Evolutionary conservation across 2,329 filamentous ascomycete species (phyloP).

Genomic region (Aspergillus transmontanensis): DNA sequence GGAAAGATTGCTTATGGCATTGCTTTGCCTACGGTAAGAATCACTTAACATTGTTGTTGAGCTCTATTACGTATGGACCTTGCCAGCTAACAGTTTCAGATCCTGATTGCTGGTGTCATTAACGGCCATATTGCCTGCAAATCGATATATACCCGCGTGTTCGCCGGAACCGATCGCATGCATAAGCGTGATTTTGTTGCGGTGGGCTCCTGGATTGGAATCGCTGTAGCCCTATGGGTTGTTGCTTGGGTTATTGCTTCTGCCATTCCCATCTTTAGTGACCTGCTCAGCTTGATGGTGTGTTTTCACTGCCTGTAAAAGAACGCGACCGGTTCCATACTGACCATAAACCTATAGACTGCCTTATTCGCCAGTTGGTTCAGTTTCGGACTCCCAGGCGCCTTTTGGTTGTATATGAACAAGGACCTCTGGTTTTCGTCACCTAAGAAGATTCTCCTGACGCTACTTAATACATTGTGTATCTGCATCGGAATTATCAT

Average conservation of each 20-base stretch:
- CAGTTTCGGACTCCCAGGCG: conserved; percentile 40
- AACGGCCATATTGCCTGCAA: conserved; percentile 66
- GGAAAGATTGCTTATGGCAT: conserved; percentile 66
- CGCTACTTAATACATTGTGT: conserved; percentile 19
- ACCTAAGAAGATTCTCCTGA: conserved; percentile 25
- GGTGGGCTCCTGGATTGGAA: conserved; percentile 58
- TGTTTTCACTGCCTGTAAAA: neutral
- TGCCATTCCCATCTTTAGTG: conserved; percentile 67
- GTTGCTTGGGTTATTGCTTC: conserved; percentile 67
- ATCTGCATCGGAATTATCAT: neutral
- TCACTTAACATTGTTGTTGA: too few species aligned
- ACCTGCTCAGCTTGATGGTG: conserved; percentile 63
- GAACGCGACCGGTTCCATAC: neutral
- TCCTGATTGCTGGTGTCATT: conserved; percentile 69
- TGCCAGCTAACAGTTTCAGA: conserved; percentile 33
- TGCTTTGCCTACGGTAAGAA: conserved; percentile 67
- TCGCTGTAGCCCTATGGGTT: conserved; percentile 59
- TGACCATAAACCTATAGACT: conserved; percentile 23
- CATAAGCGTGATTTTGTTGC: conserved; percentile 50
- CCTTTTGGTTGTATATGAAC: conserved; percentile 34
- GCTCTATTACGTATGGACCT: neutral
- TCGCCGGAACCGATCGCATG: conserved; percentile 58
- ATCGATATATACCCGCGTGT: conserved; percentile 64
- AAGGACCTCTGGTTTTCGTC: conserved; percentile 24
- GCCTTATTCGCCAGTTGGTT: conserved; percentile 68